Percentiles rank a stretch among this genome's conserved stretches.
Conservation (phyloP, 2,329 filamentous ascomycete species). For the Clonostachys rhizophaga region DNA sequence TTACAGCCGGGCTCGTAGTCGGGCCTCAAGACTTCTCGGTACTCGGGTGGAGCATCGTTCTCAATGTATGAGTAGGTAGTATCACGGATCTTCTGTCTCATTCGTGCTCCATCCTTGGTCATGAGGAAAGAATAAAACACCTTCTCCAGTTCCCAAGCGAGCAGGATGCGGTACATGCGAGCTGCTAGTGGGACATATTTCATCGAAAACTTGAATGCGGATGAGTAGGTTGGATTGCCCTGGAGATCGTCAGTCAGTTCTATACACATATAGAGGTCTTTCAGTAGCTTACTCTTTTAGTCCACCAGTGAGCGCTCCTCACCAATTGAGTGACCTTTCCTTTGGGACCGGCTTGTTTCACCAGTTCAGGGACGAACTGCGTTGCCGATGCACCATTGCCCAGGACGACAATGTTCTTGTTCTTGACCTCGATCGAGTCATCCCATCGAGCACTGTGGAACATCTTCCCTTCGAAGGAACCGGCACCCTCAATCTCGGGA, state of each 20-base stretch:
- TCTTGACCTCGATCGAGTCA: neutral
- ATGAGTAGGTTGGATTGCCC: slow-evolving; percentile 11
- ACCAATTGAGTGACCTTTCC: neutral
- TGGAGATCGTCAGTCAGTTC: slow-evolving; percentile 9
- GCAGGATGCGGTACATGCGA: slow-evolving; percentile 9
- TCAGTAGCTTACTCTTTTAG: slow-evolving; percentile 22
- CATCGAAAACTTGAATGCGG: slow-evolving; percentile 13
- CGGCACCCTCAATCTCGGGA: neutral
- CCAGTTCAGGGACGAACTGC: slow-evolving; percentile 4
- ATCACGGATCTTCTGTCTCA: slow-evolving; percentile 11
- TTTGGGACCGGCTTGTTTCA: neutral
- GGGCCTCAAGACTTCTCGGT: slow-evolving; percentile 20
- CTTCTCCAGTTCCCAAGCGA: slow-evolving; percentile 17
- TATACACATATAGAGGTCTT: no score
- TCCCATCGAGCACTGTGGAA: neutral
- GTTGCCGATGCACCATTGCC: slow-evolving; percentile 11
- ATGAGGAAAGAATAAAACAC: slow-evolving; percentile 19
- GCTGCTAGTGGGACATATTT: slow-evolving; percentile 13
- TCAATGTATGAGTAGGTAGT: slow-evolving; percentile 15
- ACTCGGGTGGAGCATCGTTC: slow-evolving; percentile 14
- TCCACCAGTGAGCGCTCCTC: slow-evolving; percentile 13
- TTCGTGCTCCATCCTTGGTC: slow-evolving; percentile 1
- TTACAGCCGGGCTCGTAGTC: slow-evolving; percentile 26
- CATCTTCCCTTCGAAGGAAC: neutral
- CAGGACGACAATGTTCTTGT: slow-evolving; percentile 1